These are phyloP conservation scores for Hemileccinum hortonii DNA, from an alignment of 1,284 basidiomycete genomes.

Conservation along the genomic window DNA sequence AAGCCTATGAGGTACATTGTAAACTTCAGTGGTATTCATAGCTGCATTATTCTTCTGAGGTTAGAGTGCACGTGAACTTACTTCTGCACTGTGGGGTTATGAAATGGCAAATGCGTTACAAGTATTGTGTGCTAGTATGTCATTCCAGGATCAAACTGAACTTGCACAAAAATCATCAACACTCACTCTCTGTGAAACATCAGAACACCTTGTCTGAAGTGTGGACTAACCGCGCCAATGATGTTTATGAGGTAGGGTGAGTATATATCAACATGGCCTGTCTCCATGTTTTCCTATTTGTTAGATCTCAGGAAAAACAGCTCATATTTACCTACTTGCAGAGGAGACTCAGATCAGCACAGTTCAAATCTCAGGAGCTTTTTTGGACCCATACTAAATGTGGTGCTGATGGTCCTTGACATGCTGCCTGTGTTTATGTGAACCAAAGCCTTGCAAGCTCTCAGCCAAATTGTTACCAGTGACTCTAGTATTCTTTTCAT, in stretches of 20 bases:
- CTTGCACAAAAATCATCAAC: constrained; percentile 34
- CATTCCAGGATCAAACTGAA: constrained; percentile 31
- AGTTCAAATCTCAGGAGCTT: constrained; percentile 72
- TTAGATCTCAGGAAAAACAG: constrained; percentile 63
- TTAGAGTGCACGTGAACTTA: constrained; percentile 73
- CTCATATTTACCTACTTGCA: constrained; percentile 63
- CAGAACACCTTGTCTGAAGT: constrained; percentile 61
- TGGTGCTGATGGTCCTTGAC: constrained; percentile 75
- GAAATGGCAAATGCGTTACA: constrained; percentile 67
- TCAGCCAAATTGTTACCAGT: constrained; percentile 82
- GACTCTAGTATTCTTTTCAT: constrained; percentile 80
- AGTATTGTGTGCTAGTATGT: constrained; percentile 49
- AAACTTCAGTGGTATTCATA: not conserved
- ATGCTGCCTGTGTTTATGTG: constrained; percentile 83
- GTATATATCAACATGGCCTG: constrained; percentile 21
- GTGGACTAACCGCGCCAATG: constrained; percentile 64
- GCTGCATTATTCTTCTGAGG: not conserved
- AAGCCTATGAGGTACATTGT: constrained; percentile 66
- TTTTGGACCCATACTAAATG: constrained; percentile 77
- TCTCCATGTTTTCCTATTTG: constrained; percentile 10
- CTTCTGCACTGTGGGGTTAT: constrained; percentile 69
- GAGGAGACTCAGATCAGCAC: constrained; percentile 79
- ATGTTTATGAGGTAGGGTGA: constrained; percentile 77
- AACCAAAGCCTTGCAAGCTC: constrained; percentile 84
- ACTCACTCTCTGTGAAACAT: constrained; percentile 51